Conservation (phyloP, 257 asterid species). For the Solanum pinnatisectum region DNA sequence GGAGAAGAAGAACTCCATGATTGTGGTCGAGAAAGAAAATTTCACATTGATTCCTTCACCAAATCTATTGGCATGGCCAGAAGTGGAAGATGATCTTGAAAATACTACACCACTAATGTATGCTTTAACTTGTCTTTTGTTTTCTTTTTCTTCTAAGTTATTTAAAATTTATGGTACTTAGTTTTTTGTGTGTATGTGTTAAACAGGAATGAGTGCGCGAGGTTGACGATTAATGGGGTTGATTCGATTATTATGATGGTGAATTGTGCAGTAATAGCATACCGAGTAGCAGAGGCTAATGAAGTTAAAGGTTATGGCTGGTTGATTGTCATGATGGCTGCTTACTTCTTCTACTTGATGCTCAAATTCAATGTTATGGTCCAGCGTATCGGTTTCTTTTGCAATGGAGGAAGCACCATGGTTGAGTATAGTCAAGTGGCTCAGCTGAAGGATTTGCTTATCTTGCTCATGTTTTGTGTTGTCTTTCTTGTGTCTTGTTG, state of each 20-base stretch:
- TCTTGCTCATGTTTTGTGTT: neutral
- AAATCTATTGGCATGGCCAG: neutral
- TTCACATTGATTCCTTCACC: neutral
- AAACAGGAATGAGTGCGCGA: conserved; percentile 3
- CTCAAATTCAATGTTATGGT: neutral
- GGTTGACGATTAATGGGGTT: conserved; percentile 4
- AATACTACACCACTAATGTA: neutral
- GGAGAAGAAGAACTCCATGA: neutral
- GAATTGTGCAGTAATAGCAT: neutral
- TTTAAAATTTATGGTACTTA: neutral
- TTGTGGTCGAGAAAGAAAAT: neutral
- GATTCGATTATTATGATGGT: conserved; percentile 6
- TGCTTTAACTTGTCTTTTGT: neutral
- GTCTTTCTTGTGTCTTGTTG: neutral
- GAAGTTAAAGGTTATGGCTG: conserved; percentile 5
- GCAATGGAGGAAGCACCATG: neutral
- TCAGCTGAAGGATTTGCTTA: neutral
- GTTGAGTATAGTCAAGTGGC: neutral
- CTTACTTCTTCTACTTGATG: conserved; percentile 11
- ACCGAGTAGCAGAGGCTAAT: neutral
- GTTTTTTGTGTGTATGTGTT: neutral
- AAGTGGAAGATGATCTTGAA: neutral
- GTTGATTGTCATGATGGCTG: conserved; percentile 9
- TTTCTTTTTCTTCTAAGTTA: neutral
- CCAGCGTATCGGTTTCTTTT: neutral